phyloP scores from a whole-genome alignment of 169 alveolate species.

The Plasmodium malariae region DNA sequence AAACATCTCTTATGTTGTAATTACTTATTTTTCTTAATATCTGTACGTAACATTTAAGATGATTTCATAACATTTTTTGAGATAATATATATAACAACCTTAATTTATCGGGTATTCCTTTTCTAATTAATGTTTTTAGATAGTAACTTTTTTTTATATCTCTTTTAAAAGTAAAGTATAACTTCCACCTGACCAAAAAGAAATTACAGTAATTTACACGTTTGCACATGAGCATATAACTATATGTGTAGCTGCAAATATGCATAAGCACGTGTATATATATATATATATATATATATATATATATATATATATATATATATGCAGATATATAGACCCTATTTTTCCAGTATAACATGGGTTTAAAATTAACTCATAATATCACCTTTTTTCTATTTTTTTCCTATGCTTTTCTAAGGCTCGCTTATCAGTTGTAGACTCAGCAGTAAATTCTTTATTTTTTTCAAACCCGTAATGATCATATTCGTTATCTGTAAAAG shows the following conservation, averaged over 20 bases:
- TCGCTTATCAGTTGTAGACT: slow-evolving; percentile 23
- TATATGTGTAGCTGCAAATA: neutral
- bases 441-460: slow-evolving; percentile 32
- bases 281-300: slow-evolving; percentile 7
- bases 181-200: slow-evolving; percentile 30
- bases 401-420: slow-evolving; percentile 48
- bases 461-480: slow-evolving; percentile 76
- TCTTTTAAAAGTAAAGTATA: slow-evolving; percentile 46
- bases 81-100: slow-evolving; percentile 66
- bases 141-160: slow-evolving; percentile 68
- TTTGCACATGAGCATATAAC: too few species aligned
- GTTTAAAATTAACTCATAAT: neutral
- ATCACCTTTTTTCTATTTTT: slow-evolving; percentile 65
- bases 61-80: neutral
- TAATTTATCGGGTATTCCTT: slow-evolving; percentile 86
- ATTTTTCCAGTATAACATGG: neutral
- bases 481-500: slow-evolving; percentile 50
- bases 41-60: neutral
- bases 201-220: too few species aligned
- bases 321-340: neutral
- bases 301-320: neutral
- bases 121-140: slow-evolving; percentile 81
- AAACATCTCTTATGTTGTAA: too few species aligned
- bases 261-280: neutral
- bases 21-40: too few species aligned